Base-by-base conservation (phyloP, 2,329 filamentous ascomycete species). In the Cladosporium austrohemisphaericum region DNA sequence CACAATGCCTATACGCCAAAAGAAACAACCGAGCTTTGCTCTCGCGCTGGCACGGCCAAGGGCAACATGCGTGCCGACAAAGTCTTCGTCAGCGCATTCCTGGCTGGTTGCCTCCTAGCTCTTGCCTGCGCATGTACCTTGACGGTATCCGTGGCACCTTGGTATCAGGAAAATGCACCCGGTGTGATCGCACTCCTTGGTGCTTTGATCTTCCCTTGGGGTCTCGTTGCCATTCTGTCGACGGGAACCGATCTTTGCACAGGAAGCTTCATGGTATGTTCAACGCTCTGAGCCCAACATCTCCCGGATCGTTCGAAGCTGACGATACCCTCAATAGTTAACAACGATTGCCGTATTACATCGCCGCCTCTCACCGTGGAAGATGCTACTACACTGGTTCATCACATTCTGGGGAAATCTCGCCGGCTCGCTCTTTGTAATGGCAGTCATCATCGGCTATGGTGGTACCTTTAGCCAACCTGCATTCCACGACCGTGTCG, bases 21-120 rank as follows among this genome's bases (percentile, higher is more conserved):
- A 28, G 49, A 80, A 63, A 73, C 76, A 25, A 71, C 71, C 8
- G 74, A 78, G 61, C 63, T 76, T 10, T 66, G 76, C 49, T 72
- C 71, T 1, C 70, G 73, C 11, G 67, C 72, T n/a, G 78, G 76
- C 8, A 65, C 67, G 20, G 67, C 67, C 45, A 80, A 80, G 58
- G 75, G 74, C 8, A 70, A 74, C 49, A 79, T 76, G 73, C 68
- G 75, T 8, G 62, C 73, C 3, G 72, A 77, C 57, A 79, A 79
- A 54, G 66, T 78, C 32, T 78, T 79, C 55, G 56, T 76, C 37
- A 76, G 73, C 52, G 65, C 72, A 3, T 69, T 79, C 32, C 73
- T 76, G 37, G 76, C 76, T 4, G 78, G 78, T 0, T 71, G 71
- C 49, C 61, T 80, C 5, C 64, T 80, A 1, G 68, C 73, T 2